Evolutionary conservation across 108 stramenopile species (phyloP), one percentile per base, ranked within the genome.

Genomic region (Nannochloropsis gaditana): DNA sequence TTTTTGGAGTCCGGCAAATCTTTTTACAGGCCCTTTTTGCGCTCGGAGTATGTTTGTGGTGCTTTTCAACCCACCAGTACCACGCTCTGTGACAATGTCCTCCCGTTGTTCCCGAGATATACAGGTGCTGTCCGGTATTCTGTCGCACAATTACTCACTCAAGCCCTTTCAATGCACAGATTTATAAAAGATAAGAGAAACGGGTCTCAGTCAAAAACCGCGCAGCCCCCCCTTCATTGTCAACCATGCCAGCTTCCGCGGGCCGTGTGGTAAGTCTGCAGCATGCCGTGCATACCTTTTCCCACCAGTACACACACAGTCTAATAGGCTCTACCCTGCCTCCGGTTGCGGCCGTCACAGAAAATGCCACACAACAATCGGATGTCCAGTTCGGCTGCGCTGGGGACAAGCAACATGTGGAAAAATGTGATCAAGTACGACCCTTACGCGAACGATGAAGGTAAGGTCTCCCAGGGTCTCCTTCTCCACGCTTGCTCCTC

Each of bases 361-460:
- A 82, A 82, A 82, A 82, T 82, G 82, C 82, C 82, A 4, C 82
- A 82, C 45, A 82, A 82, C 45, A 82, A 82, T 21, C 43, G 82
- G 2, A 45, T 82, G 82, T 82, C 82, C 82, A 45, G 44, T 19
- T 82, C 82, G 21, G 43, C 82, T 15, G 82, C 82, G 19, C 21
- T 82, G 43, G 45, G 45, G 5, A 82, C 45, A 45, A 82, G 44
- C 82, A 21, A 45, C 9, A 82, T 82, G 45, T 82, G 82, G 82
- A 82, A 43, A 21, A 82, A 82, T 9, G 45, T 45, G 5, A 82
- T 82, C 9, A 45, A 45, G 9, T 45, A 82, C 82, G 82, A 82
- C 45, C 82, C 82, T 21, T 82, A 82, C 9, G 82, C 82, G 19
- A 45, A 43, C 45, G 21, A 82, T 21, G 45, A 82, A 45, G 82